Base-by-base conservation (phyloP, 352 stramenopile species). In the Pythium brassicae region DNA sequence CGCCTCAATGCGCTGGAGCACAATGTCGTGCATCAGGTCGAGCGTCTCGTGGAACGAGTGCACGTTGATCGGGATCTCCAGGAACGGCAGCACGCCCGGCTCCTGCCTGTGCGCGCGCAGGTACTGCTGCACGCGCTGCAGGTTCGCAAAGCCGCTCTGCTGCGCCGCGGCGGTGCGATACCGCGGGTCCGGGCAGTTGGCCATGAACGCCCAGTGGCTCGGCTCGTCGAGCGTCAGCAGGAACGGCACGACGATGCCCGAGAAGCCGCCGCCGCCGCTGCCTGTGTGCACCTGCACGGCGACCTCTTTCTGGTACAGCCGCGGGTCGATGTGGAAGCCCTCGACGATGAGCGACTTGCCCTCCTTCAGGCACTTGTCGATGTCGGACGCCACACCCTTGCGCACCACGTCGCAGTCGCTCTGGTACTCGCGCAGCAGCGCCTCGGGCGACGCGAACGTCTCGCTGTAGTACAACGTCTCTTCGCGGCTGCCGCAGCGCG, bases 311-410 rank as follows among this genome's bases (percentile, higher is more conserved):
- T 95, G 82, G 61, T 95, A 95, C 56, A 95, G 63, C 12, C 81
- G 83, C 50, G 85, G 85, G 57, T 95, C 85, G 44, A 95, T 80
- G 69, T 95, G 85, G 53, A 95, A 86, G 4, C 85, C 85, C 50
- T 95, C 85, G 35, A 95, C 84, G 59, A 95, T 89, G 46, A 95
- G 72, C 47, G 85, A 95, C 70, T 95, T 95, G 62, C 85, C 85
- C 58, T 95, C 85, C 55, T 93, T 95, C 5, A 95, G 68, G 46
- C 85, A 95, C 61, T 95, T 95, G 66, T 92, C 78, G 55, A 95
- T 90, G 58, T 95, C 85, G 7, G 81, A 90, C 27, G 68, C 77
- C n/a, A 95, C 83, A 11, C 85, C 85, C 39, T 89, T 78, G 54
- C 85, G 77, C 19, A 95, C 85, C 23, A 92, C 75, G 39, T 76